Evolutionary conservation across 129 eudicot genomes (phyloP), one percentile per base, ranked within the genome.

Genomic region (Calendula officinalis): DNA sequence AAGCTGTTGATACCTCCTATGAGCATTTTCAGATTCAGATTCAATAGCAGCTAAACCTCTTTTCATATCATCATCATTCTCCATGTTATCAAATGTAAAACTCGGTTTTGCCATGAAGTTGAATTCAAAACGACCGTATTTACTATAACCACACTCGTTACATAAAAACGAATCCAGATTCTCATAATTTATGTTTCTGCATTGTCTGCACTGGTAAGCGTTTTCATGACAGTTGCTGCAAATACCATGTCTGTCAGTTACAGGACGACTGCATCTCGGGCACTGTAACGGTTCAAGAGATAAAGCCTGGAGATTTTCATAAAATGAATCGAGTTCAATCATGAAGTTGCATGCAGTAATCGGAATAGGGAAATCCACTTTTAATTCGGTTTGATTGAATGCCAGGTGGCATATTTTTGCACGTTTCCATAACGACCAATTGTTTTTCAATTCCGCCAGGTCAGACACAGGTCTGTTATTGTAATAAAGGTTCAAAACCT

Each of bases 141-240:
- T 94, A 80, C 99, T 88, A 60, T 89, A 94, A 38, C 99, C 99
- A 50, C 99, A 94, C 74, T 94, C 99, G 57, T 94, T 94, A 71
- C 99, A 94, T 72, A 94, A 50, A 74, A 94, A 94, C 15, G 99
- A 94, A 77, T 94, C 99, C 51, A 86, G 80, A 58, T 94, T 94
- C 74, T 94, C 99, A 49, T 94, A 94, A 69, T 94, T 94, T 13
- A 94, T 94, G 60, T 94, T 94, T 44, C 99, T 92, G 74, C 99
- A 94, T 71, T 94, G 99, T 84, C 99, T 89, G 79, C 99, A 94
- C 62, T 94, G 99, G 64, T 94, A 86, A 38, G 99, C 99, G 74
- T 94, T 94, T 82, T 94, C 99, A 63, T 89, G 99, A 74, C 99
- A 94, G 49, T 94, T 89, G 35, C 88, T 49, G 78, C 99, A 94